Base-by-base conservation (phyloP, 2,329 filamentous ascomycete species). In the Alternaria ventricosa region DNA sequence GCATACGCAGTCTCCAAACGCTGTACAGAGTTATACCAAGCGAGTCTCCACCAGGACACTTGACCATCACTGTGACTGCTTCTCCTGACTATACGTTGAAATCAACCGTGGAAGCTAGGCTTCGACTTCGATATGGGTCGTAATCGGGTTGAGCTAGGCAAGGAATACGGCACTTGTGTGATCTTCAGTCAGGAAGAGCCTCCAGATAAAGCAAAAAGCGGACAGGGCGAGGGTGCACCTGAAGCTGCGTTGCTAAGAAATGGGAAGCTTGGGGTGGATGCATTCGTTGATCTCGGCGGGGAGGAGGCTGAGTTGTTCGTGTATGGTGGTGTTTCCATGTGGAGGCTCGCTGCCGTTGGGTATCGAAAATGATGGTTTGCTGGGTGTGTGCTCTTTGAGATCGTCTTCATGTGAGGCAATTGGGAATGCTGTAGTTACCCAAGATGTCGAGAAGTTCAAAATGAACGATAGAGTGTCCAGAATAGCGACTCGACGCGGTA, bases 161-260 rank as follows among this genome's bases (percentile, higher is more conserved):
- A 18, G 8, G 1, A 41, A 0, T 5, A 41, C 15, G 33, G 15
- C 15, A 18, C 15, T 10, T 18, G 8, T 18, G 4, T 18, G 8
- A 10, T 18, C 4, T 41, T 41, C 2, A 41, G 8, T 18, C 8
- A 18, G 8, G 15, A 41, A 10, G 8, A 10, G 33, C 33, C 2
- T 9, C 4, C 15, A 0, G 2, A n/a, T 0, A 4, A n/a, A 2
- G 33, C 33, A 1, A 41, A 18, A n/a, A 18, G 8, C 33, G 15
- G 15, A 3, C 8, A n/a, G 15, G 15, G 8, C 1, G 2, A 3
- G 5, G 15, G 15, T 41, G 0, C 15, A 1, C 15, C 33, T 41
- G 15, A 18, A 41, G 33, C 15, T 1, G 33, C 5, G 9, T 10
- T 18, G 33, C 8, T 18, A 2, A 1, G 15, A 41, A 2, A 10